Conservation (phyloP, 441 rosid genomes). For the Manihot esculenta region DNA sequence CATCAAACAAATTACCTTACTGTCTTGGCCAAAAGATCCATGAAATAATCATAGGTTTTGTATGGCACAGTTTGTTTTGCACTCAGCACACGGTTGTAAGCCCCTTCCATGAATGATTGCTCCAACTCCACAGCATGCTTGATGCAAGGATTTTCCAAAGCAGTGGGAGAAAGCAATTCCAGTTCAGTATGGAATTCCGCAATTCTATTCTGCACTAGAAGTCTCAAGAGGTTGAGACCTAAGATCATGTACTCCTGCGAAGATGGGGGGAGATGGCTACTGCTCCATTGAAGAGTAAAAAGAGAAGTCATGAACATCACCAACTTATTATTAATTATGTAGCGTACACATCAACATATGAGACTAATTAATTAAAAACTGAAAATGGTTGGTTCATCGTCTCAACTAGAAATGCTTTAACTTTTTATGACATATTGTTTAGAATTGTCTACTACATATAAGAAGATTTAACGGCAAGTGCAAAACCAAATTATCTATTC, state of each 20-base stretch:
- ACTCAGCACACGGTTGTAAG: constrained; percentile 88
- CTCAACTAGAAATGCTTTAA: neutral
- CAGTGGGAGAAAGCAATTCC: constrained; percentile 73
- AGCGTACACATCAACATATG: neutral
- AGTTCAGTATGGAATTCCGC: constrained; percentile 97
- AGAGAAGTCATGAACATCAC: constrained; percentile 14
- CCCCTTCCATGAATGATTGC: constrained; percentile 99
- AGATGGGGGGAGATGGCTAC: constrained; percentile 67
- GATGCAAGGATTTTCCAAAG: constrained; percentile 87
- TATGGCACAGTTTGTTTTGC: constrained; percentile 92
- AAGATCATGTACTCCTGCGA: constrained; percentile 79
- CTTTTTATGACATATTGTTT: neutral
- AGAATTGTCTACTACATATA: neutral
- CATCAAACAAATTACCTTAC: constrained; percentile 57
- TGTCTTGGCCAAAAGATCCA: constrained; percentile 98
- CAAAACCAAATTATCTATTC: neutral
- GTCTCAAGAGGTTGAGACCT: constrained; percentile 94
- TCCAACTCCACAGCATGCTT: constrained; percentile 96
- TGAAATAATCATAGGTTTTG: constrained; percentile 81
- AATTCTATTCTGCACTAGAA: constrained; percentile 91
- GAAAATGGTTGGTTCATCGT: neutral
- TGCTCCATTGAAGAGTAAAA: constrained; percentile 34
- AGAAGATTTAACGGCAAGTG: neutral
- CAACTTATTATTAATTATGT: neutral
- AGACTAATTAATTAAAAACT: neutral